These are phyloP conservation scores for Kodamaea nitidulidarum DNA, from an alignment of 805 yeast genomes.

Conservation along the genomic window DNA sequence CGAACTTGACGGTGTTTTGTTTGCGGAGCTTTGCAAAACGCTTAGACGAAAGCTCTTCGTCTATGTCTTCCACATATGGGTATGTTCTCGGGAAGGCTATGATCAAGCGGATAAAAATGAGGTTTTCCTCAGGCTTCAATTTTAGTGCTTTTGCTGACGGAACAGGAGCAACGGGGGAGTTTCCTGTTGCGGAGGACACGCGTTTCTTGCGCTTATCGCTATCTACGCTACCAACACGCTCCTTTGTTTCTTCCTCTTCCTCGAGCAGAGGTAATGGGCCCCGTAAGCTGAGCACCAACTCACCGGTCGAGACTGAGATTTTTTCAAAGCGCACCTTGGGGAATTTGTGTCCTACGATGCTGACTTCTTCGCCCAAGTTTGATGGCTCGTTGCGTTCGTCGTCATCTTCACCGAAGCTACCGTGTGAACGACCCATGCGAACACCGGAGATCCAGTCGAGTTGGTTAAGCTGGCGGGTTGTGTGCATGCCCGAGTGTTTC, in stretches of 20 bases:
- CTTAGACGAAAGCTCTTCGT: conserved; percentile 11
- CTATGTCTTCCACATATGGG: conserved; percentile 55
- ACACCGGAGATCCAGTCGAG: conserved; percentile 94
- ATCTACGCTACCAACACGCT: not conserved
- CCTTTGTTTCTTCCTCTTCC: conserved; percentile 1
- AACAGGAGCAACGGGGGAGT: too few species aligned
- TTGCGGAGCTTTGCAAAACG: conserved; percentile 18
- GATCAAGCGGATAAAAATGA: conserved; percentile 65
- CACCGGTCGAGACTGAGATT: conserved; percentile 85
- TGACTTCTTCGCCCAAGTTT: conserved; percentile 88
- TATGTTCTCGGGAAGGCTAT: conserved; percentile 70
- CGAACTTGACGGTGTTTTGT: conserved; percentile 37
- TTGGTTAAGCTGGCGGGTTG: conserved; percentile 53
- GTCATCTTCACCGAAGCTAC: conserved; percentile 16
- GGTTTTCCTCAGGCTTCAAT: conserved; percentile 25
- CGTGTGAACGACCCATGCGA: conserved; percentile 52
- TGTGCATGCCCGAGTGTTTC: conserved; percentile 27
- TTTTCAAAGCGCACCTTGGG: conserved; percentile 84
- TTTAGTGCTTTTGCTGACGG: not conserved
- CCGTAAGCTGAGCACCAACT: conserved; percentile 65
- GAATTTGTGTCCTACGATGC: conserved; percentile 81
- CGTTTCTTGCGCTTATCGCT: not conserved
- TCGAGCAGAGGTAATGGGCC: conserved; percentile 43
- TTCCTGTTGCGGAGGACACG: too few species aligned
- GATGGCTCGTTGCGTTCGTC: conserved; percentile 38